Percentiles rank a stretch among this genome's conserved stretches.
These are phyloP conservation scores for Trifolium fragiferum DNA, from an alignment of 306 rosid genomes.

Conservation along the genomic window DNA sequence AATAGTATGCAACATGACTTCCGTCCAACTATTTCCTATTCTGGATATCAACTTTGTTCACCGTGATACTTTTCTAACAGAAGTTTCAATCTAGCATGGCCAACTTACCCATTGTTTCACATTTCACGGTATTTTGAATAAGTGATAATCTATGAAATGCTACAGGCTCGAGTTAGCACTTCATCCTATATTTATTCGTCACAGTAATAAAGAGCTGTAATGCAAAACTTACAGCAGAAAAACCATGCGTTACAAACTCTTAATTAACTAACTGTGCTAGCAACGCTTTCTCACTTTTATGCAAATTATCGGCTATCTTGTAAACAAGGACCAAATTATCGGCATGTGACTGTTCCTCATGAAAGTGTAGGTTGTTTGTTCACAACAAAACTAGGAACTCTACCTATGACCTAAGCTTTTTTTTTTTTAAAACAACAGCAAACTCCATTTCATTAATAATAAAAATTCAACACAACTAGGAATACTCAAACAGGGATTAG, in stretches of 20 bases:
- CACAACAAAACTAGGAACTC: constrained; percentile 5
- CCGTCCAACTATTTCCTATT: neutral
- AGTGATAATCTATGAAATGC: constrained; percentile 3
- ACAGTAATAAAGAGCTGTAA: constrained; percentile 3
- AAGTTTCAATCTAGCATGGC: neutral
- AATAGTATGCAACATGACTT: neutral
- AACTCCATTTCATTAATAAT: neutral
- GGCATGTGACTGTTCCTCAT: neutral
- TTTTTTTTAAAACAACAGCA: neutral
- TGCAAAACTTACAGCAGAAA: constrained; percentile 21
- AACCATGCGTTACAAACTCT: constrained; percentile 7
- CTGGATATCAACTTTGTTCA: neutral
- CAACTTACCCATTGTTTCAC: neutral
- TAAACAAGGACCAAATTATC: neutral
- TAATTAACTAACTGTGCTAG: neutral
- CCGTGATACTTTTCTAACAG: neutral
- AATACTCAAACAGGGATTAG: neutral
- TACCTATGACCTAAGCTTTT: neutral
- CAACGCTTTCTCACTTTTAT: neutral
- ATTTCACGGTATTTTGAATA: neutral
- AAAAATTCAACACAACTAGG: neutral
- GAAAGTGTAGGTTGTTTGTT: neutral
- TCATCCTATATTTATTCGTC: constrained; percentile 9
- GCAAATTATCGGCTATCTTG: constrained; percentile 1
- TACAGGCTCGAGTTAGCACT: neutral